Conservation (phyloP, 352 stramenopile species). For the Blastocystis sp. region DNA sequence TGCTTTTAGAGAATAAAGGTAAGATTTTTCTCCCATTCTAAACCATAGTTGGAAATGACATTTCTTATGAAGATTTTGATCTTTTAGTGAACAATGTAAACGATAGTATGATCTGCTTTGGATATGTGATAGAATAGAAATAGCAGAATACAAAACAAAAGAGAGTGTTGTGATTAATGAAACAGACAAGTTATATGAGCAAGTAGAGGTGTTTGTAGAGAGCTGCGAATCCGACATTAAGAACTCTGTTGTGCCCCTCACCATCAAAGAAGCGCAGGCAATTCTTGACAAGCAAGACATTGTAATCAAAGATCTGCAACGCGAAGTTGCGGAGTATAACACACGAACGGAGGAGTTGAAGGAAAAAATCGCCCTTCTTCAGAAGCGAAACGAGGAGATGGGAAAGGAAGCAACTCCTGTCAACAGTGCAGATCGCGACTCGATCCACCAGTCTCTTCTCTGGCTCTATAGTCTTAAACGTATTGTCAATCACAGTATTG, state of each 20-base stretch:
- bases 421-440: neutral
- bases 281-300: constrained; percentile 20
- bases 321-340: neutral
- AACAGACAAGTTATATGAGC: neutral
- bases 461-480: constrained; percentile 44
- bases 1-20: constrained; percentile 6
- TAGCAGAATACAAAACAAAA: constrained; percentile 12
- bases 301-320: neutral
- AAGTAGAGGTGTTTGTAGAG: neutral
- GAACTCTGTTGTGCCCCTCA: neutral
- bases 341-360: neutral
- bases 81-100: neutral
- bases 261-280: neutral
- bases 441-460: neutral
- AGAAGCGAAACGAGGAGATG: neutral
- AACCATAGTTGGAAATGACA: neutral
- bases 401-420: neutral
- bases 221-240: constrained; percentile 30
- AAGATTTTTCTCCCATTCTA: neutral
- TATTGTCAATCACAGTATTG: constrained; percentile 13
- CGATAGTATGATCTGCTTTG: neutral
- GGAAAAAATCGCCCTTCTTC: neutral
- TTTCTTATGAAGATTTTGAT: neutral
- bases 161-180: neutral
- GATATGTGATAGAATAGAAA: neutral